Conservation (phyloP, 2,329 filamentous ascomycete species). For the Pseudogymnoascus pannorum region DNA sequence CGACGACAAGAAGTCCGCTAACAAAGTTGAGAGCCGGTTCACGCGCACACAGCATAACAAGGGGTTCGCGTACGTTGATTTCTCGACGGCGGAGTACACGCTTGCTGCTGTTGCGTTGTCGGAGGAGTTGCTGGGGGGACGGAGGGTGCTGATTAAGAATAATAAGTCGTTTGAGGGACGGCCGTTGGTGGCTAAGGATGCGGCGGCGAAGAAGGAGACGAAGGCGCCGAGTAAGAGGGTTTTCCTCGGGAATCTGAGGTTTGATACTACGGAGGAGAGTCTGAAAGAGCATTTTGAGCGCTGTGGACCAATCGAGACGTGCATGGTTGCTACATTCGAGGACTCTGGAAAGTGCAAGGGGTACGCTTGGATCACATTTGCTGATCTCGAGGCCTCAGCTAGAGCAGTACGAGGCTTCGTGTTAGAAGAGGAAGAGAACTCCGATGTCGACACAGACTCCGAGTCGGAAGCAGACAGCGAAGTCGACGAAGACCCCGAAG, state of each 20-base stretch:
- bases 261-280: conserved; percentile 73
- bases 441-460: conserved; percentile 29
- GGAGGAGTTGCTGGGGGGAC: conserved; percentile 70
- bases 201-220: conserved; percentile 27
- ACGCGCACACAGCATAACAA: conserved; percentile 52
- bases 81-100: conserved; percentile 57
- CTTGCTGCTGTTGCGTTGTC: conserved; percentile 74
- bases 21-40: conserved; percentile 26
- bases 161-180: conserved; percentile 85
- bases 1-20: conserved; percentile 34
- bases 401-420: conserved; percentile 76
- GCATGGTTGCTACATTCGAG: conserved; percentile 90
- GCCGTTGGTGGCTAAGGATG: conserved; percentile 54
- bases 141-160: conserved; percentile 88
- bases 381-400: conserved; percentile 65
- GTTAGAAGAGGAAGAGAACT: conserved; percentile 51
- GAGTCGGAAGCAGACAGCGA: conserved; percentile 31
- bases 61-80: conserved; percentile 96
- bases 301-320: conserved; percentile 75
- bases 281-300: conserved; percentile 73
- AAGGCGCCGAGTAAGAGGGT: conserved; percentile 70
- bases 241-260: conserved; percentile 86
- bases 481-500: conserved; percentile 26
- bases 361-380: conserved; percentile 91
- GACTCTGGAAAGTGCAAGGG: conserved; percentile 98